These are phyloP conservation scores for Camelina sativa DNA, from an alignment of 345 rosid genomes.

Conservation along the genomic window DNA sequence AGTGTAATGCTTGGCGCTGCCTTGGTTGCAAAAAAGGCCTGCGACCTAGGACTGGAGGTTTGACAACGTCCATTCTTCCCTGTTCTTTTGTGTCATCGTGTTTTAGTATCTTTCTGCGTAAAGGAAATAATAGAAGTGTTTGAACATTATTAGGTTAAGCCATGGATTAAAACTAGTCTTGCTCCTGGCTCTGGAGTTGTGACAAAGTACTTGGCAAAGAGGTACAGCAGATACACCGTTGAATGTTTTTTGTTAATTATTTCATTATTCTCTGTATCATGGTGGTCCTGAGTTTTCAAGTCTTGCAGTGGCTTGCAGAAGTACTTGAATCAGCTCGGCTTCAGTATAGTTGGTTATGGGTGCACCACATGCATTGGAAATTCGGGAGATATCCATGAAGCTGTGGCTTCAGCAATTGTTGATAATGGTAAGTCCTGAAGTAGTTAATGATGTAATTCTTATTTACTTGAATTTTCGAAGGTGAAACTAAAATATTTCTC, in stretches of 20 bases:
- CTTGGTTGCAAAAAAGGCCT: conserved; percentile 9
- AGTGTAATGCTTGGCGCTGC: conserved; percentile 10
- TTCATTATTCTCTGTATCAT: neutral
- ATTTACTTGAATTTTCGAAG: neutral
- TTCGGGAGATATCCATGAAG: neutral
- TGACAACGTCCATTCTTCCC: neutral
- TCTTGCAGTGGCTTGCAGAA: conserved; percentile 1
- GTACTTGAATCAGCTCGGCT: conserved; percentile 4
- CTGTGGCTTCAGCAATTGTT: conserved; percentile 8
- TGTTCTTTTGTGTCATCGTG: neutral
- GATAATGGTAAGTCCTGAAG: neutral
- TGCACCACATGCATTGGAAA: conserved; percentile 10
- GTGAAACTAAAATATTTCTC: neutral
- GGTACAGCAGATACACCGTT: neutral
- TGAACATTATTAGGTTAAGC: neutral
- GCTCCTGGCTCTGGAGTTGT: conserved; percentile 9
- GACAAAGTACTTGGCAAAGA: conserved; percentile 10
- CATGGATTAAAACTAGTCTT: conserved; percentile 10
- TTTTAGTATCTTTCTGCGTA: neutral
- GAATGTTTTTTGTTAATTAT: neutral
- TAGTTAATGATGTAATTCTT: neutral
- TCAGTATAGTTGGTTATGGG: conserved; percentile 8
- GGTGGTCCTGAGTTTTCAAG: neutral
- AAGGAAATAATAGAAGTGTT: neutral
- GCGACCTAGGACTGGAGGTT: conserved; percentile 7